Evolutionary conservation across 2,329 filamentous ascomycete genomes (phyloP), one percentile per base, ranked within the genome.

Genomic region (Cladosporium sp.): DNA sequence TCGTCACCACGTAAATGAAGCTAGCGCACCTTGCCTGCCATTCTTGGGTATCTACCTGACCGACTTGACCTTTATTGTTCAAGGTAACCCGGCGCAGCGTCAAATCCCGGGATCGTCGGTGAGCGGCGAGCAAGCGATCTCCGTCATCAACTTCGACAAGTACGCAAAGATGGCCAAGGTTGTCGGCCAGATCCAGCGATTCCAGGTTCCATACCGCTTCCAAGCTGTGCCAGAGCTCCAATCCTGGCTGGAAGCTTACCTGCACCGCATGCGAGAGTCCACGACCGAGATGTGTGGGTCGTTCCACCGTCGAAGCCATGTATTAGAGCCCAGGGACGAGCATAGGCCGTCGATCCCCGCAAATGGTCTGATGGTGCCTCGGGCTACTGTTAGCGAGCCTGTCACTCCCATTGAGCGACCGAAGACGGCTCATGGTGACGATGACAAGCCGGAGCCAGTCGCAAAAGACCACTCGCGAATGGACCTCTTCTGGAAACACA

Each of bases 71-170:
- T 97, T 99, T 74, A 88, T 96, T 56, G 91, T 97, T 70, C 91
- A 93, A 62, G 94, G 94, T 61, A 97, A 97, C 72, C 89, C 90
- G 34, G 84, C 90, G 4, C 92, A 88, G 2, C 90, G 93, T 67
- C 87, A 88, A 66, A 83, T 96, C 19, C 83, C 84, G 69, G 80
- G 70, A 58, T 75, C 62, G n/a, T 77, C 79, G 8, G 17, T 35
- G 45, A 25, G 7, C 13, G 83, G 89, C n/a, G 81, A 85, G 28
- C 75, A 78, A 25, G 83, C 85, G 24, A 81, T 90, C 66, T 85
- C 86, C 0, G 90, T 97, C 32, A 91, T 99, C 80, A 99, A 99
- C 75, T 97, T 97, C 67, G 93, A 97, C 79, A 97, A 97, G 76
- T 91, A 97, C 71, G 89, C 86, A 66, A 90, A 91, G 65, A 97